Evolutionary conservation across 2,329 filamentous ascomycete genomes (phyloP).

Genomic region (Aureobasidium sp.): DNA sequence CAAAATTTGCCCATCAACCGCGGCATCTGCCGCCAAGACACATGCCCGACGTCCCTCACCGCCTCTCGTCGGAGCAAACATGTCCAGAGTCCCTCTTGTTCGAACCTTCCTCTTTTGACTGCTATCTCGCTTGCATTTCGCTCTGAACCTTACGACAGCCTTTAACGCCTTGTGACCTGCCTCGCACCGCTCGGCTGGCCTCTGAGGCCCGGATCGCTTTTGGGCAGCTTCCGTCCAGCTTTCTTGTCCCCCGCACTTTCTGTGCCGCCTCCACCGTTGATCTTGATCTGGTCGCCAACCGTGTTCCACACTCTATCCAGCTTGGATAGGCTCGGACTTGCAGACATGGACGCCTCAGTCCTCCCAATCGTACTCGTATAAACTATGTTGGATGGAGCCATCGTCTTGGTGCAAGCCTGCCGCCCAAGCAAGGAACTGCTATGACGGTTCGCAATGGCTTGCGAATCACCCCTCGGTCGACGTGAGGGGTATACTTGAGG

Average conservation of each 20-base stretch:
- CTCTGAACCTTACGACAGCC: neutral
- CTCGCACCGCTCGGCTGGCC: neutral
- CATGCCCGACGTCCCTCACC: neutral
- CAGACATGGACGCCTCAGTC: neutral
- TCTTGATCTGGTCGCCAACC: neutral
- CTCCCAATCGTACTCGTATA: neutral
- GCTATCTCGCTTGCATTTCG: neutral
- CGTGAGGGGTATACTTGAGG: slow-evolving; percentile 5
- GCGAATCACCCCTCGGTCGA: neutral
- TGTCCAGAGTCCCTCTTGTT: neutral
- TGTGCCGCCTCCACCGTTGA: neutral
- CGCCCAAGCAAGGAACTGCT: neutral
- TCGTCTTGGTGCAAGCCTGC: neutral
- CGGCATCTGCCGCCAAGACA: neutral
- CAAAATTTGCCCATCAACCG: neutral
- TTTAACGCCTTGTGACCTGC: neutral
- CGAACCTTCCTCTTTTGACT: neutral
- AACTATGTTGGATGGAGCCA: neutral
- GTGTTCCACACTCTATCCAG: neutral
- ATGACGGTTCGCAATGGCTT: neutral
- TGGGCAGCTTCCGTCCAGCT: neutral
- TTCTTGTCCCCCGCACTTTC: neutral
- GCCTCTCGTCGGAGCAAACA: neutral
- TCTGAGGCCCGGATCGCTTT: neutral
- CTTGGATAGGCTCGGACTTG: neutral